Percentiles rank a stretch among this genome's conserved stretches.
Evolutionary conservation across 495 filamentous ascomycete species (phyloP).

Genomic region (Penicillium alfredii): DNA sequence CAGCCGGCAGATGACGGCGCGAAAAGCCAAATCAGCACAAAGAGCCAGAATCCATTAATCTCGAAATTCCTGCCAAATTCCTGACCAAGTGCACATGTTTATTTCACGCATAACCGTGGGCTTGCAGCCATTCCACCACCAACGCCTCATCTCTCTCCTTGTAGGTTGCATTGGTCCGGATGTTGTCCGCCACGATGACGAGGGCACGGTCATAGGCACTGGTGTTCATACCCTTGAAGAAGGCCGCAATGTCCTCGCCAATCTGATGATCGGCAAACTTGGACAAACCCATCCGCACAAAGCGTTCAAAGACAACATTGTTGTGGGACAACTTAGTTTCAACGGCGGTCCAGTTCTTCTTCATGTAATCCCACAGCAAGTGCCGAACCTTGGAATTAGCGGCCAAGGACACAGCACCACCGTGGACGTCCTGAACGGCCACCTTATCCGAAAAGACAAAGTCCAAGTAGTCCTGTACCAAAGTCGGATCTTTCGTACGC

Average conservation of each 20-base stretch:
- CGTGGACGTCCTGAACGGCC: conserved; percentile 79
- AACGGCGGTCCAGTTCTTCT: conserved; percentile 68
- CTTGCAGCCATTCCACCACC: conserved; percentile 65
- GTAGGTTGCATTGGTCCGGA: conserved; percentile 71
- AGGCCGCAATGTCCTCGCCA: conserved; percentile 70
- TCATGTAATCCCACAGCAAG: conserved; percentile 77
- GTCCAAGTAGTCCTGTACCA: conserved; percentile 65
- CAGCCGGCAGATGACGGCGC: too few relatives aligned
- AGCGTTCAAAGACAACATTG: conserved; percentile 81
- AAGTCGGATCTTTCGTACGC: conserved; percentile 58
- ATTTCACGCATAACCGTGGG: conserved; percentile 52
- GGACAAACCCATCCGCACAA: conserved; percentile 67
- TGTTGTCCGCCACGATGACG: conserved; percentile 71
- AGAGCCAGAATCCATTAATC: too few relatives aligned
- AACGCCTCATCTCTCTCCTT: conserved; percentile 61
- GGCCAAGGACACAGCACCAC: conserved; percentile 63
- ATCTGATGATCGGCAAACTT: conserved; percentile 67
- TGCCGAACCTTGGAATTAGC: conserved; percentile 62
- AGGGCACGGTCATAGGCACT: conserved; percentile 74
- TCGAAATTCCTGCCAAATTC: too few relatives aligned
- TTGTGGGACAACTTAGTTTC: conserved; percentile 65
- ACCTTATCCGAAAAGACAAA: conserved; percentile 76
- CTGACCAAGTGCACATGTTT: too few relatives aligned
- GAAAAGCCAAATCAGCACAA: too few relatives aligned
- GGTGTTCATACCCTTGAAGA: conserved; percentile 79